Evolutionary conservation across 176 grass and related monocot species (phyloP), one percentile per base, ranked within the genome.

Genomic region (Oryza punctata): DNA sequence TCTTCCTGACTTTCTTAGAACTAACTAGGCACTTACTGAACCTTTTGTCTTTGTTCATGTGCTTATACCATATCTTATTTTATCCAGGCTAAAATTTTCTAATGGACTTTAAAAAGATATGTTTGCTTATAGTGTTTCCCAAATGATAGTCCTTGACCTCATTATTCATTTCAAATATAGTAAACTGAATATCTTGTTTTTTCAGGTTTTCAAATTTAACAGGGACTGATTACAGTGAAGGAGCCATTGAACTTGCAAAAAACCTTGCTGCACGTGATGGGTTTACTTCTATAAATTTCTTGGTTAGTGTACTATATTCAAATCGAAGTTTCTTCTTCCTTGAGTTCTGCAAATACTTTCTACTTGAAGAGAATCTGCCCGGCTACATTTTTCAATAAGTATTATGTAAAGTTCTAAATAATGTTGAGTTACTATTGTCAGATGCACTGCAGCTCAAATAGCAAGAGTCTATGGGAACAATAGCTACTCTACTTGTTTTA

Each of bases 161-260:
- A 47, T 60, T 63, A 10, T 83, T 49, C 12, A 27, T 84, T 24
- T 61, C n/a, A 87, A 46, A 32, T 35, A 65, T 26, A 27, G n/a
- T 59, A 73, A 67, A 61, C 9, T 84, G 18, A 84, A 12, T 29
- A 27, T 68, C 21, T 63, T 44, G 12, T 29, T 67, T 67, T 87
- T 70, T 8, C 87, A 99, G 96, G 71, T 99, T 94, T 84, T 87
- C 85, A 78, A 75, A 99, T 79, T 87, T 99, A 85, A 99, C 93
- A 23, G 96, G 96, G 85, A 96, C 89, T 27, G 96, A 99, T 89
- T 99, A 99, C 84, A 96, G 91, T 86, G 93, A 99, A 86, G 96
- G 89, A 45, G 96, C 96, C 63, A 85, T 99, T 83, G 89, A 90
- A 73, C 93, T 99, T 90, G 89, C 96, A 87, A 91, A 83, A 85